Evolutionary conservation across 2,329 filamentous ascomycete species (phyloP).

Genomic region (Claviceps humidiphila): DNA sequence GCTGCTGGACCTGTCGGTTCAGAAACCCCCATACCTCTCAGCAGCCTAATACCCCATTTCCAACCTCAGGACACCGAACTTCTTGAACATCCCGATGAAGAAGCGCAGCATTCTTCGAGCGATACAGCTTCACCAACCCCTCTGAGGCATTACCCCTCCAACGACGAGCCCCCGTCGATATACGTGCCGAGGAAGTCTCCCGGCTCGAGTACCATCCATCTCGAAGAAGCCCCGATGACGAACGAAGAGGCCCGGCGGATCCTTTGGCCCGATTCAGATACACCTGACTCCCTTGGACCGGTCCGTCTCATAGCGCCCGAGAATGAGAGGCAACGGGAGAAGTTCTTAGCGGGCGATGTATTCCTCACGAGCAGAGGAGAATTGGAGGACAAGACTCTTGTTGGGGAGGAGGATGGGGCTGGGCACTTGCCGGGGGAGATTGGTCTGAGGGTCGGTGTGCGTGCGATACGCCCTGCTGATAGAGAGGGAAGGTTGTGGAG

Average conservation of each 20-base stretch:
- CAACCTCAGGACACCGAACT: background rate
- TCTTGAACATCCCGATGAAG: background rate
- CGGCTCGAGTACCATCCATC: background rate
- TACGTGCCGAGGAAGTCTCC: slow-evolving; percentile 1
- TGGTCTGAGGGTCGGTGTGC: slow-evolving; percentile 15
- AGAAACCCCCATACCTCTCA: background rate
- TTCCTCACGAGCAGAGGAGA: slow-evolving; percentile 13
- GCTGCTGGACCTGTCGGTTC: background rate
- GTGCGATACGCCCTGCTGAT: slow-evolving; percentile 10
- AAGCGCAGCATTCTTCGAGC: background rate
- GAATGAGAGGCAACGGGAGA: slow-evolving; percentile 22
- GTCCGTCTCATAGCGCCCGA: slow-evolving; percentile 5
- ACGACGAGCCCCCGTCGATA: slow-evolving; percentile 3
- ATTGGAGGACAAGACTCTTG: slow-evolving; percentile 27
- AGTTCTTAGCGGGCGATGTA: slow-evolving; percentile 25
- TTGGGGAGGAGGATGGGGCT: slow-evolving; percentile 18
- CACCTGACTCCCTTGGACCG: slow-evolving; percentile 5
- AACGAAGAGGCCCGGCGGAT: slow-evolving; percentile 26
- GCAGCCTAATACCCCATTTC: background rate
- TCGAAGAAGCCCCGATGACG: slow-evolving; percentile 22
- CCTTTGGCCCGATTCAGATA: slow-evolving; percentile 22
- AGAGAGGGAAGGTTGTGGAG: background rate
- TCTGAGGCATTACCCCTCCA: slow-evolving; percentile 3
- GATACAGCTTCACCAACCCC: slow-evolving; percentile 5
- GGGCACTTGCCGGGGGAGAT: slow-evolving; percentile 23